Conservation (phyloP, 2,329 filamentous ascomycete genomes). For the Ophiosphaerella narmari region DNA sequence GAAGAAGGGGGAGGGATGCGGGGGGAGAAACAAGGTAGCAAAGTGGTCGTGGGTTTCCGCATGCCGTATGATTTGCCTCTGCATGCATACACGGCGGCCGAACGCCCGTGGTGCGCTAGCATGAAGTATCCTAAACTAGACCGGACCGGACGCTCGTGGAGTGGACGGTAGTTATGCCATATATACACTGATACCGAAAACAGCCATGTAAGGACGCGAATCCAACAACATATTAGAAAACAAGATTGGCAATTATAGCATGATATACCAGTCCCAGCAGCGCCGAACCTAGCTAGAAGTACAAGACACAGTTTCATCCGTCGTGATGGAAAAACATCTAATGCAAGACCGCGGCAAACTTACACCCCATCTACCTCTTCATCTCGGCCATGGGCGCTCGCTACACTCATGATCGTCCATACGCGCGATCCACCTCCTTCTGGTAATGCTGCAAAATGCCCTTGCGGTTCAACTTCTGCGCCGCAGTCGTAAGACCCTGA, state of each 20-base stretch:
- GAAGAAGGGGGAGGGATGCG: conserved; percentile 8
- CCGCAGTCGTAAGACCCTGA: conserved; percentile 56
- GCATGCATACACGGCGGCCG: conserved; percentile 63
- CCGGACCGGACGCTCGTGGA: conserved; percentile 57
- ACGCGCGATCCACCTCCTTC: conserved; percentile 56
- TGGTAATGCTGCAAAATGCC: conserved; percentile 56
- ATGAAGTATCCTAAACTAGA: conserved; percentile 65
- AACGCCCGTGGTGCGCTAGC: conserved; percentile 79
- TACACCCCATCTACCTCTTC: no score
- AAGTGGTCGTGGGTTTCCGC: conserved; percentile 66
- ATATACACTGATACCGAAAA: no score
- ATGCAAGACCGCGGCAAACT: no score
- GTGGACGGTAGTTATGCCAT: conserved; percentile 9
- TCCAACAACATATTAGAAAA: neutral
- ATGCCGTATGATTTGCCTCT: conserved; percentile 85
- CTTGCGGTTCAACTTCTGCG: conserved; percentile 59
- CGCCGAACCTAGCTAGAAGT: conserved; percentile 5
- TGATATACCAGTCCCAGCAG: neutral
- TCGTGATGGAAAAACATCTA: no score
- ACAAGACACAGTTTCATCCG: conserved; percentile 1
- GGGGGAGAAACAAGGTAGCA: conserved; percentile 1
- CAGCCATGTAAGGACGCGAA: no score
- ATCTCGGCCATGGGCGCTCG: no score
- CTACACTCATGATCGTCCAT: conserved; percentile 29
- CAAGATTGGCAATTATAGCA: no score